These are phyloP conservation scores for Carallia brachiata DNA, from an alignment of 345 rosid species.

Conservation along the genomic window DNA sequence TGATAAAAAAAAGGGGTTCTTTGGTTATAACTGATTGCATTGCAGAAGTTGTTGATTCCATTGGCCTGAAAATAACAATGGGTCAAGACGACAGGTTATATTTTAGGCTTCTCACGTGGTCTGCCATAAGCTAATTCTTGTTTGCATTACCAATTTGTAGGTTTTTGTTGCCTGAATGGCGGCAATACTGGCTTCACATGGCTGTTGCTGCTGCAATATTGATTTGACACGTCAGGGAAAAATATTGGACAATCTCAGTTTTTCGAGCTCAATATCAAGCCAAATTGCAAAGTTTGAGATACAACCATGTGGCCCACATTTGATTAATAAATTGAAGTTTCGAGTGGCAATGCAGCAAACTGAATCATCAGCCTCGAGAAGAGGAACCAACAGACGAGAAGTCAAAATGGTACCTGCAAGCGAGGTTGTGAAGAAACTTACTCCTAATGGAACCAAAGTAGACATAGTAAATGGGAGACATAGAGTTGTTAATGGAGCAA, in stretches of 20 bases:
- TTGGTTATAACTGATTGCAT: no score
- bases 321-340: conserved; percentile 31
- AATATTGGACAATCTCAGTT: conserved; percentile 43
- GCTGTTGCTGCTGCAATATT: conserved; percentile 46
- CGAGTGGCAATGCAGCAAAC: conserved; percentile 57
- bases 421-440: conserved; percentile 55
- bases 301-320: conserved; percentile 17
- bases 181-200: conserved; percentile 71
- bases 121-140: background rate
- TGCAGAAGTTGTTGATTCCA: no score
- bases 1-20: no score
- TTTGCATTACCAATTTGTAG: conserved; percentile 14
- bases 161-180: conserved; percentile 50
- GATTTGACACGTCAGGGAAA: conserved; percentile 42
- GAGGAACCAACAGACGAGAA: conserved; percentile 53
- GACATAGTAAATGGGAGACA: conserved; percentile 56
- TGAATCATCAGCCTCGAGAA: conserved; percentile 42
- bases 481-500: conserved; percentile 55
- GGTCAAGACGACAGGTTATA: background rate
- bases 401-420: conserved; percentile 82
- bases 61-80: background rate
- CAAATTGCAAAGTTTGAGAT: conserved; percentile 38
- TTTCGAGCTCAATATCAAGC: conserved; percentile 45
- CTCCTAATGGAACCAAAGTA: conserved; percentile 34
- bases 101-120: background rate